Conservation (phyloP, 306 rosid genomes). For the Quercus aquifolioides region DNA sequence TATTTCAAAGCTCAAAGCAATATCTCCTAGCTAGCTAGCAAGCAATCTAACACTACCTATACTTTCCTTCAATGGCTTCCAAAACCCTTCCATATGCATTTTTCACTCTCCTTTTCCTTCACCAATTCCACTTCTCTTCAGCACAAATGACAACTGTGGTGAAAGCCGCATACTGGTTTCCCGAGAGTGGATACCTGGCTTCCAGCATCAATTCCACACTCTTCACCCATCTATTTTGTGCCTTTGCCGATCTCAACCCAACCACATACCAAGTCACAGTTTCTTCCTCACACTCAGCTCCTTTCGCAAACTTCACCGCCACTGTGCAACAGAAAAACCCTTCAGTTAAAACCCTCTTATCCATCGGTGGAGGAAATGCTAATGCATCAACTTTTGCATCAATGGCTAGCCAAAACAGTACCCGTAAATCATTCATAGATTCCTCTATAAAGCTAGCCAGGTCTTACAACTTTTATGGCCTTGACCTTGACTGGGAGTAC, state of each 20-base stretch:
- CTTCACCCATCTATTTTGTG: constrained; percentile 68
- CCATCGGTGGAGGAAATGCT: constrained; percentile 47
- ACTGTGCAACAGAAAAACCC: constrained; percentile 44
- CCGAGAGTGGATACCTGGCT: constrained; percentile 25
- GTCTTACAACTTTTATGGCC: constrained; percentile 31
- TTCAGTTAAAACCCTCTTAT: constrained; percentile 35
- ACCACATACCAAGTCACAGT: constrained; percentile 29
- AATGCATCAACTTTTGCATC: constrained; percentile 16
- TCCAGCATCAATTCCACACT: constrained; percentile 44
- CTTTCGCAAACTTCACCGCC: constrained; percentile 34
- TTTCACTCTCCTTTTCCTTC: constrained; percentile 16
- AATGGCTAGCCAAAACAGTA: constrained; percentile 32
- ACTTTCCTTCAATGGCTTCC: constrained; percentile 29
- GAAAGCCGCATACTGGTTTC: constrained; percentile 39
- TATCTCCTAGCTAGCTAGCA: not conserved
- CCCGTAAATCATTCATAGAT: constrained; percentile 36
- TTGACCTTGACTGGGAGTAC: constrained; percentile 50
- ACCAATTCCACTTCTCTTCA: constrained; percentile 18
- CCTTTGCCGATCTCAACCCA: constrained; percentile 40
- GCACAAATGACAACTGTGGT: constrained; percentile 19
- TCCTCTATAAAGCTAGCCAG: constrained; percentile 37
- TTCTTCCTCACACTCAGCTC: constrained; percentile 20
- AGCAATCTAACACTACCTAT: no score
- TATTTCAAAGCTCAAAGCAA: not conserved
- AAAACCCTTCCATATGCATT: constrained; percentile 14